phyloP scores from a whole-genome alignment of 768 basidiomycete genomes.

The Tulasnella sp. region DNA sequence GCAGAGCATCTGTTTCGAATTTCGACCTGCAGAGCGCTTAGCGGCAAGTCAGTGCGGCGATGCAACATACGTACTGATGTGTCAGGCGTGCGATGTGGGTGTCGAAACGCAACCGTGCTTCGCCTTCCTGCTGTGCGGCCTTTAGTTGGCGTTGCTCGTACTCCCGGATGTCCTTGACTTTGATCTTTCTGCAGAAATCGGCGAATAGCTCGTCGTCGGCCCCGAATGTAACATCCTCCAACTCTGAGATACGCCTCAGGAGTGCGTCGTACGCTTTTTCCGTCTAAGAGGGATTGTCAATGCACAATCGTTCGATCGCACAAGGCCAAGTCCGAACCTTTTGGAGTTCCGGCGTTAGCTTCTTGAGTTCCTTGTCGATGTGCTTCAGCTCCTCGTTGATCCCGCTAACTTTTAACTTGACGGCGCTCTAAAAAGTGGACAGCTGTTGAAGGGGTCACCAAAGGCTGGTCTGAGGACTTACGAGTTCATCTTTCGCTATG shows the following conservation, averaged over 20 bases:
- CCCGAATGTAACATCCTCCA: conserved; percentile 48
- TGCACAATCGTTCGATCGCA: not conserved
- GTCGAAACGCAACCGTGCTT: conserved; percentile 68
- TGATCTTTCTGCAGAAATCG: conserved; percentile 66
- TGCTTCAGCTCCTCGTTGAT: conserved; percentile 78
- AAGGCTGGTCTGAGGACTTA: conserved; percentile 30
- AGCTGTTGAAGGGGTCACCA: not conserved
- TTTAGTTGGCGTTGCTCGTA: conserved; percentile 89
- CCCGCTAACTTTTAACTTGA: conserved; percentile 61
- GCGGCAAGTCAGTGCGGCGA: not conserved
- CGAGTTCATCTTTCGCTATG: conserved; percentile 73
- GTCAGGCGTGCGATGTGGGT: conserved; percentile 75
- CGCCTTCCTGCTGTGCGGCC: conserved; percentile 77
- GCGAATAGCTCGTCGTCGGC: conserved; percentile 74
- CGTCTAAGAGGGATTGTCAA: not conserved
- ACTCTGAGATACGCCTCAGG: conserved; percentile 39
- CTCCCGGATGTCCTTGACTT: conserved; percentile 71
- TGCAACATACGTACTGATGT: conserved; percentile 52
- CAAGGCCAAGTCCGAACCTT: conserved; percentile 37
- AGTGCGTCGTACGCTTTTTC: conserved; percentile 36
- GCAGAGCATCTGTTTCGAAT: conserved; percentile 71
- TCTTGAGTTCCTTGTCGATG: conserved; percentile 55
- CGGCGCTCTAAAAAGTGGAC: conserved; percentile 43
- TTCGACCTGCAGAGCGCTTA: conserved; percentile 40
- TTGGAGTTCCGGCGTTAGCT: conserved; percentile 52